A percentile compares a stretch with the other conserved stretches of the same genome.
These are phyloP conservation scores for Marasmius sp. DNA, from an alignment of 1,284 basidiomycete genomes.

Conservation along the genomic window DNA sequence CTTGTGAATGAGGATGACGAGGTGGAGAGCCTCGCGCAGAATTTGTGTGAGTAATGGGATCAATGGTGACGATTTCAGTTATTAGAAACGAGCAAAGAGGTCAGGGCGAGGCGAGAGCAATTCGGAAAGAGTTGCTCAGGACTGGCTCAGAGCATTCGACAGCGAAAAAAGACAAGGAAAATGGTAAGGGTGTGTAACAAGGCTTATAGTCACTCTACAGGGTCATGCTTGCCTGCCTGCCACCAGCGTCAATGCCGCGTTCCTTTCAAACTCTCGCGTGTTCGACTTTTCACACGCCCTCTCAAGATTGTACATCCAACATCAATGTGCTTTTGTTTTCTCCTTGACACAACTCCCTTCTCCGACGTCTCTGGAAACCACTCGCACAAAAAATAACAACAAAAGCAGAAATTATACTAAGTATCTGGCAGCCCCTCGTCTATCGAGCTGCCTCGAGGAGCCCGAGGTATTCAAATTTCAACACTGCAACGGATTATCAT, in stretches of 20 bases:
- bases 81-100: background rate
- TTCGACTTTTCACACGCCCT: conserved; percentile 27
- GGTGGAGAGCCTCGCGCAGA: conserved; percentile 48
- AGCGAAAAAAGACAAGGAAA: too few species aligned
- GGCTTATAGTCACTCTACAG: too few species aligned
- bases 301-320: background rate
- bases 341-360: background rate
- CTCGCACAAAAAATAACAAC: background rate
- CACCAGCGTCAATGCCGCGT: conserved; percentile 7
- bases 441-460: conserved; percentile 3
- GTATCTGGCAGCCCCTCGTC: background rate
- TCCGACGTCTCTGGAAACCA: background rate
- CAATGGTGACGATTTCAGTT: conserved; percentile 54
- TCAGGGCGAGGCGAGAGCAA: background rate
- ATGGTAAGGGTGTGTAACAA: too few species aligned
- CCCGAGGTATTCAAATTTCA: background rate
- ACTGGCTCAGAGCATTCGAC: background rate
- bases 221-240: too few species aligned
- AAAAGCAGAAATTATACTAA: background rate
- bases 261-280: conserved; percentile 18
- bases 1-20: conserved; percentile 44
- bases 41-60: conserved; percentile 59
- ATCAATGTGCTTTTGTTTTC: background rate
- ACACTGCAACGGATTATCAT: background rate
- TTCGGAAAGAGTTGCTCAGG: background rate